phyloP scores from a whole-genome alignment of 306 rosid genomes.

The Carpinus fangiana region DNA sequence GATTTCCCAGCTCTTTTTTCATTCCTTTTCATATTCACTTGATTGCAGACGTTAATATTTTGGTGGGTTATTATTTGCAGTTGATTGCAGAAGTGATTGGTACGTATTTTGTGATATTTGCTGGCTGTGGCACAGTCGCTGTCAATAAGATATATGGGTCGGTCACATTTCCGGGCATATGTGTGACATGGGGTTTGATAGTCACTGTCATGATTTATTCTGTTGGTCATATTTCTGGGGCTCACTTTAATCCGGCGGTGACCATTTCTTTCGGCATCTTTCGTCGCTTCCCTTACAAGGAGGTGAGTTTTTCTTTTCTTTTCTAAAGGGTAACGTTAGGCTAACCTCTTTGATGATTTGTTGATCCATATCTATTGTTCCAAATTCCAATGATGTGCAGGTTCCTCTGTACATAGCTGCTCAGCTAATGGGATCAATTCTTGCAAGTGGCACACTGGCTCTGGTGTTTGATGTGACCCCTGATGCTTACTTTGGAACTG shows the following conservation, averaged over 20 bases:
- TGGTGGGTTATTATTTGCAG: slow-evolving; percentile 1
- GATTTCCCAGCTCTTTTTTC: too few relatives aligned
- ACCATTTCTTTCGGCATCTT: slow-evolving; percentile 34
- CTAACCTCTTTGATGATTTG: too few relatives aligned
- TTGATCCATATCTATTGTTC: background rate
- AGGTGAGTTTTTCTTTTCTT: slow-evolving; percentile 1
- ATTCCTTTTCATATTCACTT: too few relatives aligned
- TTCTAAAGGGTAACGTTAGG: too few relatives aligned
- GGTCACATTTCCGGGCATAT: slow-evolving; percentile 40
- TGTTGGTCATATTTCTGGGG: slow-evolving; percentile 42
- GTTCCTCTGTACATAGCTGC: slow-evolving; percentile 36
- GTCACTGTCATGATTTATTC: slow-evolving; percentile 42
- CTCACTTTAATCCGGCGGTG: slow-evolving; percentile 42
- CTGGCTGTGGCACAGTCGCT: slow-evolving; percentile 40
- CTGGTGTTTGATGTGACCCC: slow-evolving; percentile 26
- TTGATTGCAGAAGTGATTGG: slow-evolving; percentile 39
- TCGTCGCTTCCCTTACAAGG: slow-evolving; percentile 25
- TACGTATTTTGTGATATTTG: slow-evolving; percentile 39
- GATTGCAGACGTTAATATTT: background rate
- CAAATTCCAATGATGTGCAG: background rate
- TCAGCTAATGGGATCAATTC: slow-evolving; percentile 34
- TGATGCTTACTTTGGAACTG: slow-evolving; percentile 32
- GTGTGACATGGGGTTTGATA: slow-evolving; percentile 41
- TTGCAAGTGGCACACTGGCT: slow-evolving; percentile 36
- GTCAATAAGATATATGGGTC: slow-evolving; percentile 32